Evolutionary conservation across 371 early-diverging fungal species (phyloP).

Genomic region (Mucor saturninus): DNA sequence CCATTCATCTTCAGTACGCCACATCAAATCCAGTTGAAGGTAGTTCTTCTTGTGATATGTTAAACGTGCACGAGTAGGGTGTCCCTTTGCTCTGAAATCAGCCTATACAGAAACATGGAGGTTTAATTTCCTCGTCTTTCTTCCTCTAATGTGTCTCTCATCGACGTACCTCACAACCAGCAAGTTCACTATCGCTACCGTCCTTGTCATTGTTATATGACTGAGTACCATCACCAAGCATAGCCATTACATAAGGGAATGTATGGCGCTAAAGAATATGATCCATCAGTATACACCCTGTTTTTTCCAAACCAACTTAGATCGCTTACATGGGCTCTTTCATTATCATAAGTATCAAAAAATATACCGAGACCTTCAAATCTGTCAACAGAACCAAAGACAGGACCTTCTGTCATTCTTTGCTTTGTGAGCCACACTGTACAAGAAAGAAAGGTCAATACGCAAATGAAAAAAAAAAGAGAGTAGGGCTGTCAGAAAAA

Average conservation of each 20-base stretch:
- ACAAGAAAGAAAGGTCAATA: not conserved
- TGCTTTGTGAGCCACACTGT: slow-evolving; percentile 56
- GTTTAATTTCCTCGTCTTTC: not conserved
- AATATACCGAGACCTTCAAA: slow-evolving; percentile 94
- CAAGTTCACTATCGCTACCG: slow-evolving; percentile 71
- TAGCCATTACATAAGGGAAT: slow-evolving; percentile 87
- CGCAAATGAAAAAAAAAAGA: not conserved
- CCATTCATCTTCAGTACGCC: slow-evolving; percentile 73
- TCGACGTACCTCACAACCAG: slow-evolving; percentile 67
- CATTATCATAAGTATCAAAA: slow-evolving; percentile 96
- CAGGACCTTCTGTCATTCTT: slow-evolving; percentile 69
- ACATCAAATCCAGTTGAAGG: slow-evolving; percentile 68
- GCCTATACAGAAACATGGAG: slow-evolving; percentile 33
- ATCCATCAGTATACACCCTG: not conserved
- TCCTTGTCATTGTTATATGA: slow-evolving; percentile 85
- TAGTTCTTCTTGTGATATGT: slow-evolving; percentile 76
- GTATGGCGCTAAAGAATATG: slow-evolving; percentile 21
- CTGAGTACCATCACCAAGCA: slow-evolving; percentile 90
- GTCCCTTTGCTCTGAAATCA: slow-evolving; percentile 74
- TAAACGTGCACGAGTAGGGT: slow-evolving; percentile 75
- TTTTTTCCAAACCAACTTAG: no score
- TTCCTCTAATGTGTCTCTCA: not conserved
- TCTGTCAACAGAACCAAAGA: slow-evolving; percentile 88
- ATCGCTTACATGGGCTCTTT: slow-evolving; percentile 70
- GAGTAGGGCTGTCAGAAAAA: not conserved